These are phyloP conservation scores for Fusarium graminum DNA, from an alignment of 2,329 filamentous ascomycete genomes.

Conservation along the genomic window DNA sequence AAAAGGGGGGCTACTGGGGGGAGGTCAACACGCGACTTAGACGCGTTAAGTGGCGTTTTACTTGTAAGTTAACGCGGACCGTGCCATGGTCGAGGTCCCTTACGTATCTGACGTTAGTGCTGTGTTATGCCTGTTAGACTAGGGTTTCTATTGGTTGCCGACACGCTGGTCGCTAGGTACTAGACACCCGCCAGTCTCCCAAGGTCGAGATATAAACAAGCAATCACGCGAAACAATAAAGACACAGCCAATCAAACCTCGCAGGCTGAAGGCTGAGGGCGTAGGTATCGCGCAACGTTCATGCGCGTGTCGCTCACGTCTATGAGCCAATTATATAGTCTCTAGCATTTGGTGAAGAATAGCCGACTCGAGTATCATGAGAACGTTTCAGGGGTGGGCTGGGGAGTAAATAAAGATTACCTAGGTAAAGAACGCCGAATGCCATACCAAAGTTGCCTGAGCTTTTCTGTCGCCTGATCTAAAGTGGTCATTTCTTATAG, in stretches of 20 bases:
- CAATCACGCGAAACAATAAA: slow-evolving; percentile 21
- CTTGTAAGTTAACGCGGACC: slow-evolving; percentile 30
- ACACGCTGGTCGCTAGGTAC: slow-evolving; percentile 30
- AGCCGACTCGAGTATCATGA: background rate
- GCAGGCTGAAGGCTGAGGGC: slow-evolving; percentile 5
- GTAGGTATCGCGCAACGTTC: slow-evolving; percentile 19
- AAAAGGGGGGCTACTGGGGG: slow-evolving; percentile 31
- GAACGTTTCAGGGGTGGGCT: no score
- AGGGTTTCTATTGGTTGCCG: slow-evolving; percentile 19
- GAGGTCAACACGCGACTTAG: slow-evolving; percentile 32
- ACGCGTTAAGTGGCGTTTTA: slow-evolving; percentile 47
- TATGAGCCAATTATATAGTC: background rate
- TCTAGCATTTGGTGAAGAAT: background rate
- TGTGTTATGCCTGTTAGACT: background rate
- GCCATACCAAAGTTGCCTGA: no score
- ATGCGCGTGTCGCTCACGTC: slow-evolving; percentile 26
- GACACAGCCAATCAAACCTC: slow-evolving; percentile 32
- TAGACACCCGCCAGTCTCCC: background rate
- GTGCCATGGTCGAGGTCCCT: slow-evolving; percentile 6
- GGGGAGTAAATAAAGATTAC: no score
- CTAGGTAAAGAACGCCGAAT: no score
- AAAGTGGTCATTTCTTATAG: no score
- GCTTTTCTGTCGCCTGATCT: no score
- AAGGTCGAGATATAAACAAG: slow-evolving; percentile 28
- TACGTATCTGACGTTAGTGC: background rate